Conservation (phyloP, 2,329 filamentous ascomycete species). For the Metarhizium humberi region DNA sequence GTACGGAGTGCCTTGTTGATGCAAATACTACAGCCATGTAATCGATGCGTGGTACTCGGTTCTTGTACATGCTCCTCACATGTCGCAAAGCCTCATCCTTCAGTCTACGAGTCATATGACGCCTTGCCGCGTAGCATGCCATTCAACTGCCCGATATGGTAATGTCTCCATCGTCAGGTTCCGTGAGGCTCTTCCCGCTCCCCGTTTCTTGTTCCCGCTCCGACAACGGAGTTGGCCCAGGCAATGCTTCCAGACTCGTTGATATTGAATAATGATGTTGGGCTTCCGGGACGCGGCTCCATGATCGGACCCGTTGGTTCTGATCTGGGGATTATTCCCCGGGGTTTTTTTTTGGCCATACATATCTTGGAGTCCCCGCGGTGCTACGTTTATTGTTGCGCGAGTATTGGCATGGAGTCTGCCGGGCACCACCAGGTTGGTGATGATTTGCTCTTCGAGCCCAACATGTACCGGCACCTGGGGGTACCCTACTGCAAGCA, state of each 20-base stretch:
- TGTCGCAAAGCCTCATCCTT: too few relatives aligned
- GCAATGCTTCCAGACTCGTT: not conserved
- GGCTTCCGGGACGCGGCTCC: not conserved
- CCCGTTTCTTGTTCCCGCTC: not conserved
- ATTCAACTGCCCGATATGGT: not conserved
- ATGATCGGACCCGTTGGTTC: not conserved
- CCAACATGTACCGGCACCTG: too few relatives aligned
- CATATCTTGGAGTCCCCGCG: too few relatives aligned
- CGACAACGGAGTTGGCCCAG: not conserved
- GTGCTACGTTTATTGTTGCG: not conserved
- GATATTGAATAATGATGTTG: not conserved
- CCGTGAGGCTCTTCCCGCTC: not conserved
- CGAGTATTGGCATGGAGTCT: not conserved
- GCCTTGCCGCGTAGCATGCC: not conserved
- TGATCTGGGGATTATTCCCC: not conserved
- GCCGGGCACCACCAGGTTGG: not conserved
- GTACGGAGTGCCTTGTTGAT: too few relatives aligned
- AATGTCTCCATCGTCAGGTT: not conserved
- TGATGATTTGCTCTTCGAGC: not conserved
- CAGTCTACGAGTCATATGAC: too few relatives aligned
- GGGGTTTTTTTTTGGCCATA: not conserved
- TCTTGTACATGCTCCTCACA: too few relatives aligned
- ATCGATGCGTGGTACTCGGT: too few relatives aligned
- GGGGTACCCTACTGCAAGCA: too few relatives aligned
- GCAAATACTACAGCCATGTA: too few relatives aligned